Evolutionary conservation across 352 stramenopile genomes (phyloP), one percentile per base, ranked within the genome.

Genomic region (Globisporangium okanoganense): DNA sequence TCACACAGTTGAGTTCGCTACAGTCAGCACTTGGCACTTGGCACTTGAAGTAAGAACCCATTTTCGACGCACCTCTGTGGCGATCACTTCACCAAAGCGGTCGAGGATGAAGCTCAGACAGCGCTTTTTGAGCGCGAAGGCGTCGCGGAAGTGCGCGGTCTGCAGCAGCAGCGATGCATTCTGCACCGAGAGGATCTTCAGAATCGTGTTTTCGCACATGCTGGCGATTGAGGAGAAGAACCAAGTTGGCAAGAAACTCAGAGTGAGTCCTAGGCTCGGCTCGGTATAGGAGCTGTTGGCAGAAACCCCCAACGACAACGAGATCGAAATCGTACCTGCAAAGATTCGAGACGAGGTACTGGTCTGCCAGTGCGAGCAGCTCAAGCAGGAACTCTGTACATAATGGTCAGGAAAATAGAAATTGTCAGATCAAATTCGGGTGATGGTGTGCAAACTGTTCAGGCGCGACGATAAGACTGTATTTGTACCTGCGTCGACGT

Each of bases 91-190:
- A 20, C 78, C 74, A 58, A 93, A 94, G 33, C 88, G 84, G 49
- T 92, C 86, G 36, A 95, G 66, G 29, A 95, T 83, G 60, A 91
- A 97, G 22, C 76, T 61, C 13, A 95, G 64, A 64, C 86, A 96
- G n/a, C 84, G 72, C 18, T 82, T 83, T 58, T 94, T 94, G 18
- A 97, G 76, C 31, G 70, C 71, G 47, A 79, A 83, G 3, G 77
- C 79, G 44, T 90, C 82, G 18, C 78, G 76, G 41, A 85, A 79
- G 53, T 96, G 78, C 0, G 87, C 85, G 3, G 80, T 79, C 73
- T 95, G 68, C 18, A 95, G 67, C 48, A 96, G 65, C n/a, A 81
- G 58, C 35, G 76, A 76, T 9, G 90, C 85, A 58, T 97, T 97
- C 14, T 90, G 55, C 1, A 87, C 71, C 24, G 74, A 86, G 57